Conservation (phyloP, 495 filamentous ascomycete genomes). For the Ramalina intermedia region DNA sequence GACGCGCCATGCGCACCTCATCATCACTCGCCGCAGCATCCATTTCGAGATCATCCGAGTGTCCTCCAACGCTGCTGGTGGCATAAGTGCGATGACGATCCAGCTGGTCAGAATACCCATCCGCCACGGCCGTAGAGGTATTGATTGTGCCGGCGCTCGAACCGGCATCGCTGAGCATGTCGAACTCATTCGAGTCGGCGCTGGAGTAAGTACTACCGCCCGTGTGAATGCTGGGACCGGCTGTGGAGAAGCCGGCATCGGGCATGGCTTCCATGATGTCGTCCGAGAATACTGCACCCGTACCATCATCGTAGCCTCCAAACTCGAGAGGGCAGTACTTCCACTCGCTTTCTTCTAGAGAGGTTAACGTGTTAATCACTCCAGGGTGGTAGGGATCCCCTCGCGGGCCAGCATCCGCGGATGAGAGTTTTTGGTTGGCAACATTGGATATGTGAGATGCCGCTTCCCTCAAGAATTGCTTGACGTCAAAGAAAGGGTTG, state of each 20-base stretch:
- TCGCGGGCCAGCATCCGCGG: not conserved
- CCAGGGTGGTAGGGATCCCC: slow-evolving; percentile 6
- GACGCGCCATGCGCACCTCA: slow-evolving; percentile 5
- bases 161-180: slow-evolving; percentile 10
- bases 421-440: slow-evolving; percentile 11
- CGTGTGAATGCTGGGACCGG: slow-evolving; percentile 30
- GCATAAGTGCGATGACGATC: slow-evolving; percentile 13
- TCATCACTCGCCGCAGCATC: slow-evolving; percentile 5
- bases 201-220: slow-evolving; percentile 17
- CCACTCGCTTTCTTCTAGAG: slow-evolving; percentile 34
- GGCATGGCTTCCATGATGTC: slow-evolving; percentile 22
- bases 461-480: slow-evolving; percentile 7
- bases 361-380: slow-evolving; percentile 30
- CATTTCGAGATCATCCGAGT: slow-evolving; percentile 9
- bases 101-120: slow-evolving; percentile 15
- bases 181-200: slow-evolving; percentile 20
- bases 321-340: slow-evolving; percentile 41
- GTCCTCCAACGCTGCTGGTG: slow-evolving; percentile 4
- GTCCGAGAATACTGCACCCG: slow-evolving; percentile 36
- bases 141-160: slow-evolving; percentile 12
- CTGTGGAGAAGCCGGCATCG: slow-evolving; percentile 27
- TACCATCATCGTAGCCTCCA: slow-evolving; percentile 39
- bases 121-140: slow-evolving; percentile 15
- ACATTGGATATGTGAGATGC: slow-evolving; percentile 10
- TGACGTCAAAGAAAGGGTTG: slow-evolving; percentile 4